Base-by-base conservation (phyloP, 495 filamentous ascomycete species). In the Apodospora peruviana region DNA sequence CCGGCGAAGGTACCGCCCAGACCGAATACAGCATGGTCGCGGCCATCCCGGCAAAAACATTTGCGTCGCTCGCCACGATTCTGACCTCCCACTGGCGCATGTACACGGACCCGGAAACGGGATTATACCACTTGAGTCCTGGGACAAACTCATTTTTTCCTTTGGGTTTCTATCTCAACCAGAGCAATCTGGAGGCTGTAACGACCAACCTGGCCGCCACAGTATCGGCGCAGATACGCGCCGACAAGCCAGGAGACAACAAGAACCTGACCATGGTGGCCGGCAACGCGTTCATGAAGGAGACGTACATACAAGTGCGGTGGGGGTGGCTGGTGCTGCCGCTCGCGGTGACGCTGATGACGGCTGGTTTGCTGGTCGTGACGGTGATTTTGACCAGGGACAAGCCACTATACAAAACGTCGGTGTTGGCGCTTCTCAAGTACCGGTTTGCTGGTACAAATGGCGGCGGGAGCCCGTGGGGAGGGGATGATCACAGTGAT, bases 291-390 rank as follows among this genome's bases (percentile, higher is more conserved):
- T 57, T 29, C 27, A 29, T 16, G 2, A 37, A 41, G n/a, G 45
- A 49, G 24, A 42, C 45, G 16, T 57, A 42, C 35, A 38, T 44
- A n/a, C 7, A 45, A 3, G 54, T 57, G 25, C 50, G 43, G 2
- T 57, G 54, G 54, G 23, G 8, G 8, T 57, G 50, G 49, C 20
- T 57, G 22, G n/a, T 39, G 4, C 20, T 57, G 11, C 54, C 50
- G 3, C 23, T 57, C 2, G 27, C 36, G 5, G 45, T 37, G 37
- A 40, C 39, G 2, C 18, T 53, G 24, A n/a, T 50, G 4, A 32
- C 40, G 10, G 34, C 40, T 36, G 17, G 42, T 4, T 25, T 57
- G 35, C 29, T 49, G 10, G 21, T 40, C 11, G 16, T 35, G 4
- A 35, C 24, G 3, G 47, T 52, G 2, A 16, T 51, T 2, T 18